phyloP scores from a whole-genome alignment of 2,329 filamentous ascomycete genomes.

The Hypoxylon rubiginosum region DNA sequence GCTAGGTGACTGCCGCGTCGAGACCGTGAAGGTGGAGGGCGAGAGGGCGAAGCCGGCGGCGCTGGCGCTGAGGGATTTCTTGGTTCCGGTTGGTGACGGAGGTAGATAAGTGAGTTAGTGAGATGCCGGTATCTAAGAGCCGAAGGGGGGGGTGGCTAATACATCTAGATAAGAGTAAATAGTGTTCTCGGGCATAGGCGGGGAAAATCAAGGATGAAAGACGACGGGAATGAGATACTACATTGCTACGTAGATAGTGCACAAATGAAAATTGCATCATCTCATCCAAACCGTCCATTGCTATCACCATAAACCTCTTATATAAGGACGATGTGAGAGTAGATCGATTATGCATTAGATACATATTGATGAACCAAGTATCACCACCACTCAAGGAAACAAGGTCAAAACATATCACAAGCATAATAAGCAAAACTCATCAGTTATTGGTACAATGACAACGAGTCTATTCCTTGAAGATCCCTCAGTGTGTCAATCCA shows the following conservation, averaged over 20 bases:
- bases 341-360: not conserved
- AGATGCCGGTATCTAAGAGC: too few species aligned
- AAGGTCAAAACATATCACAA: constrained; percentile 1
- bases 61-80: constrained; percentile 45
- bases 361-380: too few species aligned
- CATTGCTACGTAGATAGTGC: too few species aligned
- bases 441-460: constrained; percentile 37
- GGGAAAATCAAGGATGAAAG: too few species aligned
- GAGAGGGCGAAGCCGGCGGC: constrained; percentile 47
- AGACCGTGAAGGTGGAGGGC: constrained; percentile 55
- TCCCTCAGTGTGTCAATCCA: constrained; percentile 24
- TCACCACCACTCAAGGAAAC: not conserved
- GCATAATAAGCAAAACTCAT: constrained; percentile 20
- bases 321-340: too few species aligned
- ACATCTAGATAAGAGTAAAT: too few species aligned
- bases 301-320: too few species aligned
- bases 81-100: constrained; percentile 2
- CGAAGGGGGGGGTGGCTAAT: too few species aligned
- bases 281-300: too few species aligned
- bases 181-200: too few species aligned
- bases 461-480: constrained; percentile 29
- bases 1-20: constrained; percentile 44
- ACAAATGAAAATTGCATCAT: too few species aligned
- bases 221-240: too few species aligned
- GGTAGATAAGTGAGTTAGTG: not conserved